Base-by-base conservation (phyloP, 1,284 basidiomycete genomes). In the Blastosporella zonata region DNA sequence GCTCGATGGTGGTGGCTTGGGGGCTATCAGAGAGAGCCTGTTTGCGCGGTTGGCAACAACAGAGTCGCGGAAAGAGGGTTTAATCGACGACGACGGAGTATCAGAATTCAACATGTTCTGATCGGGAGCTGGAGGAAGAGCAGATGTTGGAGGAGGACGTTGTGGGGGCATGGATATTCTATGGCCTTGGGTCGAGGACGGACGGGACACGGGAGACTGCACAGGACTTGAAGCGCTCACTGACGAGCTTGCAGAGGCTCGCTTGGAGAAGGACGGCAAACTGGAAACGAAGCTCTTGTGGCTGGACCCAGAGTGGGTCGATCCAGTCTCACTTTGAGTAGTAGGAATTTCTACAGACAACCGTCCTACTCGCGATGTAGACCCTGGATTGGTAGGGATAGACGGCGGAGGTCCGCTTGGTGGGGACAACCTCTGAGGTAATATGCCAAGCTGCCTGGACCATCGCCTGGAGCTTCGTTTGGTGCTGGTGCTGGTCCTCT, bases 101-200 rank as follows among this genome's bases (percentile, higher is more conserved):
- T 67, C 55, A 23, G 63, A 54, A 46, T 59, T 50, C 21, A 59
- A 36, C n/a, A 50, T 49, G 17, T 65, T 67, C 51, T 64, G 59
- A 12, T 60, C 62, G 2, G 84, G 84, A 3, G 84, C 79, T 47
- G 83, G 83, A 23, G 86, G 85, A 9, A 84, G 77, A 6, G 86
- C 84, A 46, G 74, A 75, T 15, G 73, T 81, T 0, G 86, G 86
- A 4, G 82, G 77, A 28, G 86, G 86, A 9, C 82, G 78, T 42
- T 77, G 78, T 2, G 86, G 83, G 1, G 82, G 83, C 62, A 84
- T 74, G 3, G 83, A 85, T 27, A 70, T 60, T 37, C 85, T 72
- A 62, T 83, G 73, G 10, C 84, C 72, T 60, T 82, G 73, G 8
- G 72, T 59, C 3, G 73, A 67, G 18, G 62, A 43, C 22, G 67